phyloP scores from a whole-genome alignment of 805 yeast genomes.

The Yarrowia hollandica region DNA sequence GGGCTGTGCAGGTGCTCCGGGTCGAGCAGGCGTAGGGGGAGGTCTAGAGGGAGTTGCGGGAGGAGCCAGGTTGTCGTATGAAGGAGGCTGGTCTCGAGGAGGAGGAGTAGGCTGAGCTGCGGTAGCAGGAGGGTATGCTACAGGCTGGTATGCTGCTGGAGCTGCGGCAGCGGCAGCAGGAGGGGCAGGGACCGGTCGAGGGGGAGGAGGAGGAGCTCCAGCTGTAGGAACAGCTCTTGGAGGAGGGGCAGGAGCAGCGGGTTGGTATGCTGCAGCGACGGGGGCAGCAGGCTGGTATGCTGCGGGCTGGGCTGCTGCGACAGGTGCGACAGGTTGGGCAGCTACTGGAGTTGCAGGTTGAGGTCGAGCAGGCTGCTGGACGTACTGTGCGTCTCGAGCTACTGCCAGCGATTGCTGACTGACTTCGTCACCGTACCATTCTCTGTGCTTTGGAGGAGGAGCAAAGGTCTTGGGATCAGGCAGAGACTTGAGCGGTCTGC shows the following conservation, averaged over 20 bases:
- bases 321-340: conserved; percentile 30
- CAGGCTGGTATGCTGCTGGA: conserved; percentile 7
- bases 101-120: conserved; percentile 6
- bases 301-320: conserved; percentile 9
- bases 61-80: not conserved
- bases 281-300: conserved; percentile 31
- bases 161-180: conserved; percentile 11
- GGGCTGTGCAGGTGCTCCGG: conserved; percentile 1
- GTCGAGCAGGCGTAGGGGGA: conserved; percentile 10
- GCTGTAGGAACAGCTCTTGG: conserved; percentile 9
- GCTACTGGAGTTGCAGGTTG: conserved; percentile 21
- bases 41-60: conserved; percentile 14
- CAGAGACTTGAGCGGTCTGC: conserved; percentile 40
- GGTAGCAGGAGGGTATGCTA: conserved; percentile 12
- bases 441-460: conserved; percentile 50
- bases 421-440: conserved; percentile 38
- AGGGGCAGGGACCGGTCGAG: conserved; percentile 29
- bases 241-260: conserved; percentile 28
- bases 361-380: conserved; percentile 31
- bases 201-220: conserved; percentile 27
- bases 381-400: conserved; percentile 31
- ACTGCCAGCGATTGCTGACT: conserved; percentile 12
- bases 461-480: conserved; percentile 45
- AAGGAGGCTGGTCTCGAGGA: conserved; percentile 20
- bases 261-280: no score